Percentiles rank a stretch among this genome's conserved stretches.
Conservation (phyloP, 805 yeast species). For the Lachancea meyersii region DNA sequence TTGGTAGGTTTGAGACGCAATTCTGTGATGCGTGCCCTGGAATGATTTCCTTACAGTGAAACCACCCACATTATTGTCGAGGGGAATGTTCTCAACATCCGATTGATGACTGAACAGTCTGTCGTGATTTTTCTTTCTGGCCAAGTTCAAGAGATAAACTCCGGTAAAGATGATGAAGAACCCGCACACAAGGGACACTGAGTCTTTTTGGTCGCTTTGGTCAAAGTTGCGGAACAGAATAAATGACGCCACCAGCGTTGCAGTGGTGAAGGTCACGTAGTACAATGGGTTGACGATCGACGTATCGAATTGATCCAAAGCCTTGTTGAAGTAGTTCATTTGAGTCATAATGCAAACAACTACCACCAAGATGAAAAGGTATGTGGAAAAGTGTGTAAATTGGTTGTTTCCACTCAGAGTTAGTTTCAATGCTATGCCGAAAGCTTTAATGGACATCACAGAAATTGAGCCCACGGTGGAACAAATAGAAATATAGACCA, state of each 20-base stretch:
- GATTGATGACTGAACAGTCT: slow-evolving; percentile 42
- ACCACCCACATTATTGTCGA: slow-evolving; percentile 80
- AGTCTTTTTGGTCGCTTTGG: slow-evolving; percentile 71
- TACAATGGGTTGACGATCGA: slow-evolving; percentile 87
- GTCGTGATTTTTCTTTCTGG: slow-evolving; percentile 54
- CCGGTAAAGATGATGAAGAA: slow-evolving; percentile 84
- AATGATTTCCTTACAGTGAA: slow-evolving; percentile 71
- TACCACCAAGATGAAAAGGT: slow-evolving; percentile 71
- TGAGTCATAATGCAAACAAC: slow-evolving; percentile 79
- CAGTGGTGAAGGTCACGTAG: slow-evolving; percentile 87
- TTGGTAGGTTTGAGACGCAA: slow-evolving; percentile 10
- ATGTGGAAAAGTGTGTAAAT: slow-evolving; percentile 77
- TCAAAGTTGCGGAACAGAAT: slow-evolving; percentile 82
- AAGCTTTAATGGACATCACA: slow-evolving; percentile 88
- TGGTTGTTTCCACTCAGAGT: slow-evolving; percentile 83
- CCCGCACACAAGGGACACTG: slow-evolving; percentile 76
- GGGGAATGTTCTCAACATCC: slow-evolving; percentile 64
- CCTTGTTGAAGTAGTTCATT: slow-evolving; percentile 91
- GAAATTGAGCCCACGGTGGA: slow-evolving; percentile 86
- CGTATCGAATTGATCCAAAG: slow-evolving; percentile 87
- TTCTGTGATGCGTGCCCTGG: slow-evolving; percentile 35
- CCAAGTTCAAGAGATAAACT: slow-evolving; percentile 72
- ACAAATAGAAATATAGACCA: slow-evolving; percentile 85
- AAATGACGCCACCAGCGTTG: slow-evolving; percentile 79
- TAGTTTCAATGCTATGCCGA: slow-evolving; percentile 84